These are phyloP conservation scores for Saturnispora hagleri DNA, from an alignment of 805 yeast genomes.

Conservation along the genomic window DNA sequence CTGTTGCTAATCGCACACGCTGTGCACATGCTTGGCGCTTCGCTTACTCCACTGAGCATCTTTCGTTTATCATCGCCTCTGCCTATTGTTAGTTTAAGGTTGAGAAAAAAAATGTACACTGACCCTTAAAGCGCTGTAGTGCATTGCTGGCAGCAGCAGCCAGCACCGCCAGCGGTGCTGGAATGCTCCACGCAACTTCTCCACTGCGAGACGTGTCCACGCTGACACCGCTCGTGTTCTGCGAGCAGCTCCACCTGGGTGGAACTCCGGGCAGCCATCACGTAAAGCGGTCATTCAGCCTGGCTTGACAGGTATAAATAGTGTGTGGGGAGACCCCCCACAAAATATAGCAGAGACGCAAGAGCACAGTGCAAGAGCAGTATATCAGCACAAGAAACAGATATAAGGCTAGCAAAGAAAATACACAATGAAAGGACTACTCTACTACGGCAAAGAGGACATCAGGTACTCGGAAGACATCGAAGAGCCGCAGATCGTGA, in stretches of 20 bases:
- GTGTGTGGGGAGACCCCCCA: background rate
- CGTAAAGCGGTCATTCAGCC: background rate
- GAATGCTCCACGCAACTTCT: background rate
- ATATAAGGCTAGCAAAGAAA: background rate
- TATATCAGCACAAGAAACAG: background rate
- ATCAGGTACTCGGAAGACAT: conserved; percentile 32
- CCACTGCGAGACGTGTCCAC: background rate
- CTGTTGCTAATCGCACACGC: too few species aligned
- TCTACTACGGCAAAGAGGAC: conserved; percentile 38
- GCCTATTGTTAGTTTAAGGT: too few species aligned
- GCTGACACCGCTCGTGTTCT: background rate
- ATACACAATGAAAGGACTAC: conserved; percentile 37
- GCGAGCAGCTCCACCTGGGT: background rate
- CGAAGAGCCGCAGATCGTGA: conserved; percentile 19
- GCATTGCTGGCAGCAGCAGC: too few species aligned
- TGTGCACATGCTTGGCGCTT: too few species aligned
- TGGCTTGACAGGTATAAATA: background rate
- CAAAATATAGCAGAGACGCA: background rate
- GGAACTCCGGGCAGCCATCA: background rate
- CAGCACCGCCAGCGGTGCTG: too few species aligned
- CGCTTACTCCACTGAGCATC: too few species aligned
- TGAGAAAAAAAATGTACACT: too few species aligned
- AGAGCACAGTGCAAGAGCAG: too few species aligned
- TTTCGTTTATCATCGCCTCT: too few species aligned
- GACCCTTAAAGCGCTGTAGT: too few species aligned